Conservation (phyloP, 2,329 filamentous ascomycete genomes). For the Neonectria faginata region DNA sequence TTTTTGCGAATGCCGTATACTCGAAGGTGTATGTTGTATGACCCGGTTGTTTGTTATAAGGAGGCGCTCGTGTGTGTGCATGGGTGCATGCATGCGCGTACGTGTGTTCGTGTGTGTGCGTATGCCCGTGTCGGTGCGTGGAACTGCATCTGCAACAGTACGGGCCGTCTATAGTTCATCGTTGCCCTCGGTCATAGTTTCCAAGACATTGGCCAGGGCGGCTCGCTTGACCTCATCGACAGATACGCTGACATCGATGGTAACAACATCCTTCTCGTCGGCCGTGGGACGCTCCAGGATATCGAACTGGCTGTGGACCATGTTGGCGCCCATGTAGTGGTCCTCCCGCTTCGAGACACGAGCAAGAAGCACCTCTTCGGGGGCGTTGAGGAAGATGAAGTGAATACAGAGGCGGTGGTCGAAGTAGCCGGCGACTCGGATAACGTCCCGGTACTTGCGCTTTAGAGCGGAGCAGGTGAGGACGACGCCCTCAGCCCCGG, state of each 20-base stretch:
- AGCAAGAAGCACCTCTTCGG: slow-evolving; percentile 78
- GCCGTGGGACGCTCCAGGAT: slow-evolving; percentile 83
- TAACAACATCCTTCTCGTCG: slow-evolving; percentile 79
- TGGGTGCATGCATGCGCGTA: slow-evolving; percentile 9
- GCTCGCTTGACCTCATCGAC: slow-evolving; percentile 70
- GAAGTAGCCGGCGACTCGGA: slow-evolving; percentile 83
- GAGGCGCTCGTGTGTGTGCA: slow-evolving; percentile 8
- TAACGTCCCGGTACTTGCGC: slow-evolving; percentile 95
- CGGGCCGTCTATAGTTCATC: slow-evolving; percentile 33
- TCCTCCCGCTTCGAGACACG: slow-evolving; percentile 80
- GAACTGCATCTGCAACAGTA: slow-evolving; percentile 1
- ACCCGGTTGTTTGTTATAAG: slow-evolving; percentile 15
- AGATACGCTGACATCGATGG: slow-evolving; percentile 73
- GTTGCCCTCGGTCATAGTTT: slow-evolving; percentile 57
- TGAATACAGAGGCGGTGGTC: slow-evolving; percentile 81
- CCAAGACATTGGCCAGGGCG: slow-evolving; percentile 67
- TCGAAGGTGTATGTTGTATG: slow-evolving; percentile 13
- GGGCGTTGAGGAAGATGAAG: slow-evolving; percentile 90
- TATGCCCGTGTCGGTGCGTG: background rate
- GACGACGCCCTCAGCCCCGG: slow-evolving; percentile 80
- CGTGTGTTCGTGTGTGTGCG: background rate
- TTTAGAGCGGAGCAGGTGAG: slow-evolving; percentile 97
- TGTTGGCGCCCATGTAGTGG: slow-evolving; percentile 95
- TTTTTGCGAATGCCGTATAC: slow-evolving; percentile 29
- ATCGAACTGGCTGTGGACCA: slow-evolving; percentile 93